These are phyloP conservation scores for Pilaira anomala DNA, from an alignment of 192 early-diverging fungal genomes.

Conservation along the genomic window DNA sequence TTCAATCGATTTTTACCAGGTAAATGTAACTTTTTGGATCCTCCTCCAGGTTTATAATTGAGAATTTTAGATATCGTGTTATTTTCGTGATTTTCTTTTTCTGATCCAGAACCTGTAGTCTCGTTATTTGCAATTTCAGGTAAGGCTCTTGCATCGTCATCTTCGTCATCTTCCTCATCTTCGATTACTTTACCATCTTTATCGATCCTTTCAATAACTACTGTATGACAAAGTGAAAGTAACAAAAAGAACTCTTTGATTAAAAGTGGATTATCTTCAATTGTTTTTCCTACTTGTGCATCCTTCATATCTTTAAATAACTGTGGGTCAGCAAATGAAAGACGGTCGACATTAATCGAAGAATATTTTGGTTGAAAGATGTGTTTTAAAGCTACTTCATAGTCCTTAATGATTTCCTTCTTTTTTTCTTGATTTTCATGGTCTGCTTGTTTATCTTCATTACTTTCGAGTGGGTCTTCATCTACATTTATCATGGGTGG, in stretches of 20 bases:
- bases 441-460: slow-evolving; percentile 25
- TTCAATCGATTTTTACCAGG: slow-evolving; percentile 59
- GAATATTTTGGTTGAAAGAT: slow-evolving; percentile 67
- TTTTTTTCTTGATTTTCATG: slow-evolving; percentile 17
- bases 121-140: neutral
- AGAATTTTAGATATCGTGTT: neutral
- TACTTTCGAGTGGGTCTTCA: slow-evolving; percentile 34
- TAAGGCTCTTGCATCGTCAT: slow-evolving; percentile 14
- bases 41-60: too few species aligned
- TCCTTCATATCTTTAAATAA: slow-evolving; percentile 67
- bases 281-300: slow-evolving; percentile 16
- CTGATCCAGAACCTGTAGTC: neutral
- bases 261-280: slow-evolving; percentile 14
- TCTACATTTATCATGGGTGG: slow-evolving; percentile 4
- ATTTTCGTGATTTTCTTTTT: neutral
- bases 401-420: slow-evolving; percentile 51
- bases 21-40: slow-evolving; percentile 37
- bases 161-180: slow-evolving; percentile 20
- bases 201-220: slow-evolving; percentile 71
- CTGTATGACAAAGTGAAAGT: slow-evolving; percentile 92
- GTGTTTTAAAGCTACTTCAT: slow-evolving; percentile 53
- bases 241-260: slow-evolving; percentile 85
- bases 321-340: slow-evolving; percentile 84
- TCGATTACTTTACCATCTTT: slow-evolving; percentile 47
- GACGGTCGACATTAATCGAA: slow-evolving; percentile 55